phyloP scores from a whole-genome alignment of 345 rosid genomes.

The Arabis alpina region DNA sequence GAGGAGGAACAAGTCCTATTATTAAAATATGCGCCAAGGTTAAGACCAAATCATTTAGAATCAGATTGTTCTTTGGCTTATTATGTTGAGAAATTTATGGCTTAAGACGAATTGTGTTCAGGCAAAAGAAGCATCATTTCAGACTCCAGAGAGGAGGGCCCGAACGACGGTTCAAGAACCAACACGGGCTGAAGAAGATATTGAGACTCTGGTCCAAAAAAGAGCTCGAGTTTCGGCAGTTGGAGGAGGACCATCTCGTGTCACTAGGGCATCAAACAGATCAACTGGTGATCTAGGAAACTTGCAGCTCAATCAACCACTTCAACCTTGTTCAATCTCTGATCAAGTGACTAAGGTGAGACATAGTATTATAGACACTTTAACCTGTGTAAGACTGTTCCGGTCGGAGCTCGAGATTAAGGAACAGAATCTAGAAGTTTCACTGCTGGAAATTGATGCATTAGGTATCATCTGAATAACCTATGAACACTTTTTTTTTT shows the following conservation, averaged over 20 bases:
- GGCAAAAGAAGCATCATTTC: slow-evolving; percentile 16
- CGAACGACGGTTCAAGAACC: slow-evolving; percentile 1
- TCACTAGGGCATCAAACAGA: slow-evolving; percentile 25
- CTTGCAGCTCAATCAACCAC: slow-evolving; percentile 26
- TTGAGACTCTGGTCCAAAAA: slow-evolving; percentile 12
- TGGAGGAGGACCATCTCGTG: slow-evolving; percentile 27
- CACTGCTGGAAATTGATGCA: slow-evolving; percentile 29
- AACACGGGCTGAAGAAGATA: slow-evolving; percentile 18
- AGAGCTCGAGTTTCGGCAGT: slow-evolving; percentile 21
- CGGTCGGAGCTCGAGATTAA: slow-evolving; percentile 22
- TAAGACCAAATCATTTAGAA: slow-evolving; percentile 6
- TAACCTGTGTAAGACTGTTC: slow-evolving; percentile 20
- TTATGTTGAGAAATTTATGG: not conserved
- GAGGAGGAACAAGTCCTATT: slow-evolving; percentile 34
- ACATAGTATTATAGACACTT: slow-evolving; percentile 25
- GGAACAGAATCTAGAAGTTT: slow-evolving; percentile 24
- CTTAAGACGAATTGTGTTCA: not conserved
- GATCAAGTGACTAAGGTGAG: slow-evolving; percentile 34
- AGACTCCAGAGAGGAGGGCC: not conserved
- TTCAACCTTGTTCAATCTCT: slow-evolving; percentile 33
- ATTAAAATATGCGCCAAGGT: slow-evolving; percentile 34
- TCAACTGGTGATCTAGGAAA: not conserved
- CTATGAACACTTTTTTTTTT: not conserved
- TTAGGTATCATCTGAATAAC: slow-evolving; percentile 31
- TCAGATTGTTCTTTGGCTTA: not conserved